Evolutionary conservation across 352 stramenopile genomes (phyloP), one percentile per base, ranked within the genome.

Genomic region (Globisporangium takayamanum): DNA sequence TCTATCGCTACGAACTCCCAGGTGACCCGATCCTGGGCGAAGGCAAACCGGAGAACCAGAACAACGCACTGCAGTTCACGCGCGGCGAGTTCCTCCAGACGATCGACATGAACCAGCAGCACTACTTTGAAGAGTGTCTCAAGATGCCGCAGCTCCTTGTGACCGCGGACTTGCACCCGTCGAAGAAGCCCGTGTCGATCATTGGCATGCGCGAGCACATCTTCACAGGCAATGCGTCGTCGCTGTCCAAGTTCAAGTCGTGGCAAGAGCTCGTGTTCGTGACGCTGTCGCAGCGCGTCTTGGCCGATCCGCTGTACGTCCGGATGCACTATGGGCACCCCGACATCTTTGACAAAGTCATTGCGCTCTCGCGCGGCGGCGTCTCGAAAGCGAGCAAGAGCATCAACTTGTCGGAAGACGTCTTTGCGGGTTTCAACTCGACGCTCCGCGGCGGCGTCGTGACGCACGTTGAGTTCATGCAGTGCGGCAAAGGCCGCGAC

Each of bases 91-190:
- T 95, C 48, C 62, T 99, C 49, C 97, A 99, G 77, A 98, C 96
- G 11, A 99, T 99, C 72, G 97, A 99, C 70, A 99, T 99, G 97
- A 99, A 99, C 75, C 97, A 99, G 69, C 72, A 94, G 47, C 78
- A 91, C 62, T 92, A 92, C 69, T 90, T 92, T 54, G 84, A 94
- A 59, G 82, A 92, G 59, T 91, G 80, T 62, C 50, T 94, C 44
- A 94, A 92, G 76, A 91, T 94, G 80, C 80, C 82, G 12, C 79
- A 91, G 64, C 15, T n/a, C n/a, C n/a, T n/a, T n/a, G n/a, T n/a
- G n/a, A n/a, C n/a, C n/a, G n/a, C n/a, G n/a, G 81, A 89, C 36
- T 50, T 87, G 36, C 81, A 91, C 55, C 68, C 77, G 47, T 87
- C 77, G 5, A 76, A 77, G 52, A 81, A 87, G 46, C 81, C 81